Conservation (phyloP, 805 yeast genomes). For the Kuraishia piskuri region DNA sequence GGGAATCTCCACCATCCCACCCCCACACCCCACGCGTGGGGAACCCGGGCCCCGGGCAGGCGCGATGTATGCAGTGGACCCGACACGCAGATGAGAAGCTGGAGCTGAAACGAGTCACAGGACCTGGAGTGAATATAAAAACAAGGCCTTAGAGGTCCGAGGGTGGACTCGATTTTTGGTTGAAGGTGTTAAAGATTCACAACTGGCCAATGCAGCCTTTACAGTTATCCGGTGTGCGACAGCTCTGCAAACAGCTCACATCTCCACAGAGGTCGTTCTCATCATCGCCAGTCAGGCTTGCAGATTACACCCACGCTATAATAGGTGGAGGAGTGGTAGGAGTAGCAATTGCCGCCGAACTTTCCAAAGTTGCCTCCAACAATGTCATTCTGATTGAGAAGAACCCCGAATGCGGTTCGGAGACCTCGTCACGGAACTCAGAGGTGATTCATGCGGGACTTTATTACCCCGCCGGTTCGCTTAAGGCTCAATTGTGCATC, state of each 20-base stretch:
- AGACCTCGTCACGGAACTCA: slow-evolving; percentile 83
- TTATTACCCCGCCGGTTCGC: slow-evolving; percentile 62
- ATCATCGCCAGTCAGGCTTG: neutral
- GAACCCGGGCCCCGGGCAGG: neutral
- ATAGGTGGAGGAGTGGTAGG: slow-evolving; percentile 87
- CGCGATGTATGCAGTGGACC: neutral
- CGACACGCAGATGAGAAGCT: too few relatives aligned
- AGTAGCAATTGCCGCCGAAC: slow-evolving; percentile 67
- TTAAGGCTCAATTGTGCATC: slow-evolving; percentile 65
- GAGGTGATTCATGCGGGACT: slow-evolving; percentile 92
- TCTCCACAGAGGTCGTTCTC: neutral
- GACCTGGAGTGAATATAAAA: too few relatives aligned
- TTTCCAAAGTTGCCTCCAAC: slow-evolving; percentile 36
- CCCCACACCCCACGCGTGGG: neutral
- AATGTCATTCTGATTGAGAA: slow-evolving; percentile 63
- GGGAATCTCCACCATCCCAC: neutral
- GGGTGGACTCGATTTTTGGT: too few relatives aligned
- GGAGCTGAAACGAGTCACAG: too few relatives aligned
- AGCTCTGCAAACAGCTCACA: neutral
- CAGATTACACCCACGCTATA: slow-evolving; percentile 20
- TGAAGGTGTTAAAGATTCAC: neutral
- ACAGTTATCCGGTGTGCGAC: neutral
- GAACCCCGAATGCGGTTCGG: slow-evolving; percentile 58
- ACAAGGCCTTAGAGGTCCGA: too few relatives aligned
- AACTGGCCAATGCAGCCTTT: neutral